Conservation (phyloP, 2,329 filamentous ascomycete genomes). For the Epichloe festucae region DNA sequence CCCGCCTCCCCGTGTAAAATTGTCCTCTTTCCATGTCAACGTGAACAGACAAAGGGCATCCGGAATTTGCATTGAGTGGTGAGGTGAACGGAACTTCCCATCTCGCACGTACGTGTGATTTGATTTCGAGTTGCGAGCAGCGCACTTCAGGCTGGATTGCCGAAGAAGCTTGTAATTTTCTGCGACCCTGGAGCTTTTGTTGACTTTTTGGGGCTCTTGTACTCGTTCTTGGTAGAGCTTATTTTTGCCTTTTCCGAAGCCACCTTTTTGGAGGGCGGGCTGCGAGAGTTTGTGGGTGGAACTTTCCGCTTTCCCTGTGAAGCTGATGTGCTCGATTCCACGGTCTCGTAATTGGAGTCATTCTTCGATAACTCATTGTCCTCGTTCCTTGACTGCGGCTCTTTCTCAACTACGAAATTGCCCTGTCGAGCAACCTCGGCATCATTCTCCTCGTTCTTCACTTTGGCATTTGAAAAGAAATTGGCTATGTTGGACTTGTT, state of each 20-base stretch:
- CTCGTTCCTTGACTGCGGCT: neutral
- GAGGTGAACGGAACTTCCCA: too few relatives aligned
- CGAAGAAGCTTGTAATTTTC: constrained; percentile 81
- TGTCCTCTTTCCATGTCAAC: too few relatives aligned
- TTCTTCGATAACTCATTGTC: neutral
- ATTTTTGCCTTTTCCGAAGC: constrained; percentile 18
- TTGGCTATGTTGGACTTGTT: constrained; percentile 93
- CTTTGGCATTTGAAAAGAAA: constrained; percentile 61
- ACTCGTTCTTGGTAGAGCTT: constrained; percentile 29
- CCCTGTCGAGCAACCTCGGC: neutral
- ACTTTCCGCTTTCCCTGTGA: constrained; percentile 14
- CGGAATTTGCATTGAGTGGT: too few relatives aligned
- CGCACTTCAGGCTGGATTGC: constrained; percentile 30
- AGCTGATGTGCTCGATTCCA: neutral
- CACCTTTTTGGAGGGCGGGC: constrained; percentile 16
- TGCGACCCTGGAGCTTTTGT: constrained; percentile 42
- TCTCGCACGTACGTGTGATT: neutral
- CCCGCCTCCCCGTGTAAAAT: too few relatives aligned
- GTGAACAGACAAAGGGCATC: too few relatives aligned
- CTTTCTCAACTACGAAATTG: neutral
- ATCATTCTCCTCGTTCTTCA: constrained; percentile 14
- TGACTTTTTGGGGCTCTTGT: constrained; percentile 49
- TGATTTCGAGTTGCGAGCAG: neutral
- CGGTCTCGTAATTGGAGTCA: neutral
- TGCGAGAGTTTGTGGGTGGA: constrained; percentile 5